Evolutionary conservation across 768 basidiomycete genomes (phyloP), one percentile per base, ranked within the genome.

Genomic region (Boletus barrowsii): DNA sequence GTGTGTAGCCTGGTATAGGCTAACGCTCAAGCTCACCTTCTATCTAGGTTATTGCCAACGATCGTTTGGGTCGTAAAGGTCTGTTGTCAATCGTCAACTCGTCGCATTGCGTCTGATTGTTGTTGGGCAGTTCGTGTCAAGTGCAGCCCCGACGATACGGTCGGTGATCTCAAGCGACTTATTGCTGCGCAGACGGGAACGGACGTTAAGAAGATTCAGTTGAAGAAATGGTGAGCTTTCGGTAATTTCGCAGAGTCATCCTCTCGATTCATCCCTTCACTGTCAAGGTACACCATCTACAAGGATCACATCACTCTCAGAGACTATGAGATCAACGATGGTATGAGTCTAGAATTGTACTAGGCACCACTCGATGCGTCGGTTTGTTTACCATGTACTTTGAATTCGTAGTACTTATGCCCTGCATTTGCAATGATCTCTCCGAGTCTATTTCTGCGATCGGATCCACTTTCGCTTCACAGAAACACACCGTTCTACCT

Each of bases 121-220:
- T n/a, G 45, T 44, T n/a, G 45, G 37, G 24, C 53, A 97, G 95
- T 97, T 56, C 88, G 92, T 60, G 93, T 98, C 66, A 97, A 98
- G 73, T 97, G 95, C 76, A 88, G 86, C 71, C 83, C 92, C 5
- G 87, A 96, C 14, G 97, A 99, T 69, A 98, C 97, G 2, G 92
- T 99, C 35, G 96, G 96, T 40, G 96, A 98, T 69, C 79, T 99
- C 58, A 98, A 98, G 81, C 89, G 88, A 71, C 86, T 99, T 56
- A 98, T 99, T 62, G 96, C 88, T 2, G 96, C 94, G 0, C 97
- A 99, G 72, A 97, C 83, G 0, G 97, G 97, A 50, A 97, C 96
- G 15, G 84, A 92, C 65, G 64, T 75, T 5, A 74, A 71, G 33
- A 98, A 96, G 82, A 96, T 99, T 54, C 82, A 86, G 66, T 75